Evolutionary conservation across 331 rosid genomes (phyloP).

Genomic region (Dryas integrifolia): DNA sequence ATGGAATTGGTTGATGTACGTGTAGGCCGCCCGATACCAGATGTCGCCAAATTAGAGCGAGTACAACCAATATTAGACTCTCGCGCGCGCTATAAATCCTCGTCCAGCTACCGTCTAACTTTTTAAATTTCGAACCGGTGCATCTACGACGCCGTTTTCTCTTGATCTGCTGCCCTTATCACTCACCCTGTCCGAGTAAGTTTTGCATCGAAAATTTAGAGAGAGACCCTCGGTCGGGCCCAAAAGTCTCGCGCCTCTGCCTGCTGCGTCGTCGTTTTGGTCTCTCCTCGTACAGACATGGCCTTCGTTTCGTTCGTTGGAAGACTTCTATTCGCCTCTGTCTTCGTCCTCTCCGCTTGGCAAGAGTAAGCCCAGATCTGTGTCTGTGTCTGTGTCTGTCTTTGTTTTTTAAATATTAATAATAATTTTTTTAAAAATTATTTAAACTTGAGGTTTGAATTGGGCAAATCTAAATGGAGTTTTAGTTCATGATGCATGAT

Average conservation of each 20-base stretch:
- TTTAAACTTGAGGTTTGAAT: background rate
- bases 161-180: slow-evolving; percentile 21
- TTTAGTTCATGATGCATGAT: background rate
- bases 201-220: slow-evolving; percentile 5
- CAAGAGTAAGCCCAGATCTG: slow-evolving; percentile 61
- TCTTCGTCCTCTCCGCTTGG: slow-evolving; percentile 62
- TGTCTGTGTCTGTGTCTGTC: too few relatives aligned
- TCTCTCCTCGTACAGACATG: slow-evolving; percentile 33
- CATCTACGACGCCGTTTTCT: slow-evolving; percentile 32
- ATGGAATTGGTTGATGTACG: slow-evolving; percentile 28
- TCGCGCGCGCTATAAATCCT: background rate
- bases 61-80: background rate
- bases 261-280: slow-evolving; percentile 22
- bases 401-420: background rate
- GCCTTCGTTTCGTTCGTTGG: slow-evolving; percentile 58
- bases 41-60: background rate
- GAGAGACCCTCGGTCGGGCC: slow-evolving; percentile 11
- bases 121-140: slow-evolving; percentile 12
- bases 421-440: background rate
- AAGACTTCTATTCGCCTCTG: slow-evolving; percentile 56
- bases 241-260: slow-evolving; percentile 7
- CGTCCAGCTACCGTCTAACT: background rate
- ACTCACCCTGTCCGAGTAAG: slow-evolving; percentile 9
- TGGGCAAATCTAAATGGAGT: background rate
- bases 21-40: slow-evolving; percentile 2